Percentiles rank a stretch among this genome's conserved stretches.
Conservation (phyloP, 1,284 basidiomycete species). For the Amylostereum areolatum region DNA sequence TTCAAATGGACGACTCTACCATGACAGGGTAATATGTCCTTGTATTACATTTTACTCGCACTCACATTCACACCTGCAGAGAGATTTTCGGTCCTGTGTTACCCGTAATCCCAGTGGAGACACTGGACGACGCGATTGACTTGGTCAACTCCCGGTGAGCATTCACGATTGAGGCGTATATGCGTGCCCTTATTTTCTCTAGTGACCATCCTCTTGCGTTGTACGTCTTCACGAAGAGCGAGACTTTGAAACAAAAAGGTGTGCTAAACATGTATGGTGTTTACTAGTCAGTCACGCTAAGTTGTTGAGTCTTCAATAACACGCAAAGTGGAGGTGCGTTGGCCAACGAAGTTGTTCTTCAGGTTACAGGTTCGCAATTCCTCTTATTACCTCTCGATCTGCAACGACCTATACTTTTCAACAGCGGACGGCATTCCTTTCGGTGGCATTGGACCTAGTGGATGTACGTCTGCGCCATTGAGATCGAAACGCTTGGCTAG, state of each 20-base stretch:
- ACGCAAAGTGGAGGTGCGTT: slow-evolving; percentile 63
- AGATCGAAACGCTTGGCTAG: not conserved
- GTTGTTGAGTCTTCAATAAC: slow-evolving; percentile 49
- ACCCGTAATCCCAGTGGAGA: slow-evolving; percentile 71
- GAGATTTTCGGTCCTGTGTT: slow-evolving; percentile 41
- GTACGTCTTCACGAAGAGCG: slow-evolving; percentile 69
- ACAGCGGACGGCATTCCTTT: slow-evolving; percentile 64
- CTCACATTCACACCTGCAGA: slow-evolving; percentile 11
- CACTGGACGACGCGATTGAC: slow-evolving; percentile 66
- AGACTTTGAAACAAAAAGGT: slow-evolving; percentile 59
- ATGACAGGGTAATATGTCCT: slow-evolving; percentile 55
- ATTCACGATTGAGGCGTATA: not conserved
- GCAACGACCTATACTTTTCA: not conserved
- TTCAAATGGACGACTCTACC: slow-evolving; percentile 58
- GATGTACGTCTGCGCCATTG: slow-evolving; percentile 40
- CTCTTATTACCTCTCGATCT: not conserved
- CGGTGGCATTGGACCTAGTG: slow-evolving; percentile 68
- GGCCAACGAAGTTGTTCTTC: slow-evolving; percentile 64
- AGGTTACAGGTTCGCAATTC: slow-evolving; percentile 39
- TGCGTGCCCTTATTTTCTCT: not conserved
- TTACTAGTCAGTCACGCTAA: not conserved
- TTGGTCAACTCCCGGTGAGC: slow-evolving; percentile 59
- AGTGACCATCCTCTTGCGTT: slow-evolving; percentile 75
- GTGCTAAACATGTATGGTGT: not conserved
- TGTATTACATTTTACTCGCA: not conserved